Base-by-base conservation (phyloP, 257 asterid genomes). In the Solanum phureja region DNA sequence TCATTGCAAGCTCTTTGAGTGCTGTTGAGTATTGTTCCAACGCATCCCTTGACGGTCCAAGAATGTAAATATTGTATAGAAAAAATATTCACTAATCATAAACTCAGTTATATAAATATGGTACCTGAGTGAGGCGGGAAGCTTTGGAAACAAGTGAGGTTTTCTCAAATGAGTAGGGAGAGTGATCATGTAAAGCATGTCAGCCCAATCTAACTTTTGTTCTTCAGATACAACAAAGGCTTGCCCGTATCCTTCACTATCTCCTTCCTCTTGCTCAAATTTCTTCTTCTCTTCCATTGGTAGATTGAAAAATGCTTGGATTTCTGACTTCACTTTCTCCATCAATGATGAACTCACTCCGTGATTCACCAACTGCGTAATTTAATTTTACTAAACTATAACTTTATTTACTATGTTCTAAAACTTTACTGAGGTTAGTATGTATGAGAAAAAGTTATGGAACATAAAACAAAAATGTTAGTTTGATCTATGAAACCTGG, bases 191-290 rank as follows among this genome's bases (percentile, higher is more conserved):
- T 1, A 93, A 46, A 95, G 86, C 1, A 92, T 5, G 76, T 95
- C 98, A 11, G 72, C 90, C 96, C 98, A 95, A 18, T 95, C 97
- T 29, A 95, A 95, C 88, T 92, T 95, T 76, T 94, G 96, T 27
- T 94, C 93, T 79, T 94, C 93, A 1, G 98, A 94, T 0, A 90
- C 87, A 27, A 94, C 95, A 23, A 94, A 91, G 83, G 90, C 91
- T 35, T 94, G 98, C 3, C 98, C 98, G 23, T 89, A 92, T 14
- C 98, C 98, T 69, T 95, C 91, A 0, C 77, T 0, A 24, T 90
- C 93, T 2, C 90, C 94, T 1, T 42, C 27, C 7, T 84, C 73
- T 83, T 93, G 94, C 8, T 74, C 18, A 21, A 85, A 92, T 38
- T 68, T 91, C 18, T 69, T 90, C 96, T 95, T 95, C 44, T 93